phyloP scores from a whole-genome alignment of 305 asterid genomes.

The Rubia occidens region DNA sequence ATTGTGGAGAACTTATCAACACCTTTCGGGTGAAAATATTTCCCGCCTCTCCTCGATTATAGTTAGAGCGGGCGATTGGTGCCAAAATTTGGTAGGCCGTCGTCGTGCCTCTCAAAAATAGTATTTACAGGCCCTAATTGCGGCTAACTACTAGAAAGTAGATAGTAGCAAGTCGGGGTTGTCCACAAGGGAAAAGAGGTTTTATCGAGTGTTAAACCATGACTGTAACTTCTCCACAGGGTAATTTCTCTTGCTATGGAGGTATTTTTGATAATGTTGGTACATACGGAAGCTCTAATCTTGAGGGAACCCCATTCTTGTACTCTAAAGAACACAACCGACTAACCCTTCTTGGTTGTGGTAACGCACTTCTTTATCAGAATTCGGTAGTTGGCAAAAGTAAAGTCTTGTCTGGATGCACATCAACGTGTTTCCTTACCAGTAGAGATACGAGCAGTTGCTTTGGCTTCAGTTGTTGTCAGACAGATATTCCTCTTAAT shows the following conservation, averaged over 20 bases:
- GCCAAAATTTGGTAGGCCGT: too few species aligned
- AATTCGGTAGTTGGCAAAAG: neutral
- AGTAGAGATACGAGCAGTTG: constrained; percentile 11
- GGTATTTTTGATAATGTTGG: neutral
- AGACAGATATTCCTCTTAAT: constrained; percentile 14
- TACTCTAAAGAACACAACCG: constrained; percentile 11
- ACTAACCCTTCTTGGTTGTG: constrained; percentile 20
- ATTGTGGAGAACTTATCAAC: too few species aligned
- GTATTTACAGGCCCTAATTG: too few species aligned
- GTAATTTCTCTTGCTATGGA: neutral
- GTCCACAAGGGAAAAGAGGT: too few species aligned
- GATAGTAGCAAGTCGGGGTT: too few species aligned
- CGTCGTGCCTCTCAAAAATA: too few species aligned
- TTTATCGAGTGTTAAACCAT: too few species aligned
- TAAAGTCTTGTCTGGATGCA: constrained; percentile 7
- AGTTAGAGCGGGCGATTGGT: too few species aligned
- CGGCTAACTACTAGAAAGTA: too few species aligned
- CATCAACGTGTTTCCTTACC: constrained; percentile 8
- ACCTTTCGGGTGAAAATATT: too few species aligned
- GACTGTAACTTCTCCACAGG: neutral
- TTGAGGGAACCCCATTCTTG: constrained; percentile 17
- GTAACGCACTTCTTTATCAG: constrained; percentile 15
- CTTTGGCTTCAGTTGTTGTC: constrained; percentile 22
- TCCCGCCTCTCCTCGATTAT: too few species aligned
- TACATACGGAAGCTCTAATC: neutral